Base-by-base conservation (phyloP, 2,329 filamentous ascomycete species). In the Graphilbum fragrans region DNA sequence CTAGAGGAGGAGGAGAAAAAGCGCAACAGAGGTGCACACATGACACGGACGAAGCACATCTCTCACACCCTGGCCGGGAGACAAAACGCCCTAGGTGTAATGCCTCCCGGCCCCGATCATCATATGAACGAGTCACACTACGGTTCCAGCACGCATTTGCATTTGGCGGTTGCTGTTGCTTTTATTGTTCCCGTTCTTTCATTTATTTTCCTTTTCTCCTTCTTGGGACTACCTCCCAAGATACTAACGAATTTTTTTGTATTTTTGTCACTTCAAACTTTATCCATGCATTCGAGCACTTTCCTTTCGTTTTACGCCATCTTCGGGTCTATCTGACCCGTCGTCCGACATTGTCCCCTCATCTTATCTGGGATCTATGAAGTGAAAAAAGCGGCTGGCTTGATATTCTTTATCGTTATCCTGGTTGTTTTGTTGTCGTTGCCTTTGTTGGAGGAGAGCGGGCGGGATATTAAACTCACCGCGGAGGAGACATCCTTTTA, bases 201-300 rank as follows among this genome's bases (percentile, higher is more conserved):
- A 9, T 35, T 35, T 5, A 19, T 9, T 6, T 32, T n/a, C 27
- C 14, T n/a, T 27, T 31, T 29, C 31, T 42, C 33, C 20, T 41
- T 42, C 34, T 19, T 41, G 18, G 19, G 19, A 16, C 27, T 32
- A 37, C 36, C 22, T 17, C 33, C 22, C 21, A 42, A 37, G 38
- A 38, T 39, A 35, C 33, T 48, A 44, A 46, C 42, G 36, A 41
- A 35, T 35, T 41, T 46, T 39, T 43, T 40, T 42, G 40, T 42
- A 39, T 37, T 22, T 45, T 27, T 25, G 39, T 20, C n/a, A n/a
- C n/a, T n/a, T n/a, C n/a, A n/a, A 23, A 21, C 21, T 29, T n/a
- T n/a, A 9, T 25, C 18, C 19, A 17, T 29, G 31, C 23, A 16
- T 16, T 31, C 11, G 12, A 35, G 17, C 14, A 31, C 25, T 29